These are phyloP conservation scores for Pseudonectria buxi DNA, from an alignment of 2,329 filamentous ascomycete genomes.

Conservation along the genomic window DNA sequence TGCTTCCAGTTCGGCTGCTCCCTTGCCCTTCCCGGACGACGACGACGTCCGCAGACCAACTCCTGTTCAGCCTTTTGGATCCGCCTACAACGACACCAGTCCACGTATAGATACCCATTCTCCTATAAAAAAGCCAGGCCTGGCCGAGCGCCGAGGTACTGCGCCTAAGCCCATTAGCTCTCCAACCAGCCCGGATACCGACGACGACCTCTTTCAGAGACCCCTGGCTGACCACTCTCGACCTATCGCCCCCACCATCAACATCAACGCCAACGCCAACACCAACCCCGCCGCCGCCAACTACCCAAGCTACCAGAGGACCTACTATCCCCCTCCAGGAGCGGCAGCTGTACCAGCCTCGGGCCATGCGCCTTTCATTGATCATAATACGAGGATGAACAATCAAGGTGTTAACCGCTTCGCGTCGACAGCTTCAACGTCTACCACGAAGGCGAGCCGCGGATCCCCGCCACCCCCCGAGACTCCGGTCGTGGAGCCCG, in stretches of 20 bases:
- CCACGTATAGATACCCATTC: conserved; percentile 51
- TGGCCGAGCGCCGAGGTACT: conserved; percentile 79
- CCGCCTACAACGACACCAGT: conserved; percentile 42
- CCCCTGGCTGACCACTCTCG: conserved; percentile 40
- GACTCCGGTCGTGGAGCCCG: conserved; percentile 73
- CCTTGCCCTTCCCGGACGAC: conserved; percentile 68
- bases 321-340: conserved; percentile 55
- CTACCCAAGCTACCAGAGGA: conserved; percentile 48
- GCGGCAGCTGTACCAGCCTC: conserved; percentile 25
- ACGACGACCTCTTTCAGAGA: conserved; percentile 75
- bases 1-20: conserved; percentile 62
- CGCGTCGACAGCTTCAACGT: conserved; percentile 81
- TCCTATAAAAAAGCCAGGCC: conserved; percentile 52
- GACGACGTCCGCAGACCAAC: conserved; percentile 45
- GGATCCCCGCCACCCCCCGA: conserved; percentile 94
- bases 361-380: conserved; percentile 21
- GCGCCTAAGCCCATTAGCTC: conserved; percentile 77
- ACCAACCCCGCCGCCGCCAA: conserved; percentile 16
- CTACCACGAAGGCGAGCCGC: conserved; percentile 83
- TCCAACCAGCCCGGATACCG: conserved; percentile 68
- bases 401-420: conserved; percentile 54
- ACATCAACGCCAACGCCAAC: too few species aligned
- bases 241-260: conserved; percentile 32
- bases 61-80: conserved; percentile 38
- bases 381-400: conserved; percentile 24